Base-by-base conservation (phyloP, 192 early-diverging fungal genomes). In the Rhizophagus sp. region DNA sequence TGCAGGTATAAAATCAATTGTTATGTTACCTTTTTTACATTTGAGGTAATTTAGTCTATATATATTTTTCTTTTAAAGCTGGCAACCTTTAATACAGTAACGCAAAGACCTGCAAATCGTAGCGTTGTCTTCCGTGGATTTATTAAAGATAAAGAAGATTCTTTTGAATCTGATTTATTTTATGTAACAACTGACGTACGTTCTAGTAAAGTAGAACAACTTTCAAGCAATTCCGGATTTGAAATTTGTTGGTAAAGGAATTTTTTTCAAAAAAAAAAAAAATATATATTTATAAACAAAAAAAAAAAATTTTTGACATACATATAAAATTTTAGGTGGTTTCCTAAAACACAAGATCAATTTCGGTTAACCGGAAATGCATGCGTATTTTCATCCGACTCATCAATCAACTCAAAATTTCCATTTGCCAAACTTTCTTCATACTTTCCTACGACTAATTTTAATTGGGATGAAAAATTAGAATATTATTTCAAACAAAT, bases 91-190 rank as follows among this genome's bases (percentile, higher is more conserved):
- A 70, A 70, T 39, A 4, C 68, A 22, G 6, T 24, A 22, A 70
- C 36, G 25, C 68, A 17, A 70, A 30, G 36, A 30, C 85, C 85
- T n/a, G 82, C 82, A 7, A 81, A 81, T 27, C 79, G 85, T 6
- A 83, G 76, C 0, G 85, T 86, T 13, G 83, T 84, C 4, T 84
- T 84, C 50, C 82, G 85, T 25, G 81, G 81, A 9, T 86, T 86
- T 69, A 80, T 78, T 17, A 83, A 82, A 27, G 79, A 86, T 62
- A 68, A 79, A n/a, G 75, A 80, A 1, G 69, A 80, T 10, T 80
- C 82, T 0, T 83, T 84, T 84, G 69, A 70, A 19, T 83, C 81
- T 22, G 74, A 81, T 24, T 64, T 84, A 15, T 64, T 84, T 15
- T 19, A 49, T 5, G 25, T 86, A 24, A 81, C 79, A 4, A 73